These are phyloP conservation scores for Vachellia pachyceras DNA, from an alignment of 306 rosid species.

Conservation along the genomic window DNA sequence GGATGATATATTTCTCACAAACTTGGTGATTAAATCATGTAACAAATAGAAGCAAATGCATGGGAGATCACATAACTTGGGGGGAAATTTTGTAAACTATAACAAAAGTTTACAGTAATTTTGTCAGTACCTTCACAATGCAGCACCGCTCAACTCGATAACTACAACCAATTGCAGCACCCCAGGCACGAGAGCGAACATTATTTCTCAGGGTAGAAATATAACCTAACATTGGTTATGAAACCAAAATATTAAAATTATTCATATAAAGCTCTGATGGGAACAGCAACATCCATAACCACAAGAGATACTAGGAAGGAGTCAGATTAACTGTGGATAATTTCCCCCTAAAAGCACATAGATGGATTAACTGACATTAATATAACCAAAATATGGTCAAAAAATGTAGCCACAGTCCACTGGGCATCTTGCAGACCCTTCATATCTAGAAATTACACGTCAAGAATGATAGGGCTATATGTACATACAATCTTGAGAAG, in stretches of 20 bases:
- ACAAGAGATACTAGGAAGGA: slow-evolving; percentile 13
- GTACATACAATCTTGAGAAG: slow-evolving; percentile 88
- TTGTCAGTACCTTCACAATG: slow-evolving; percentile 78
- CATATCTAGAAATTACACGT: not conserved
- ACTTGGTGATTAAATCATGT: slow-evolving; percentile 17
- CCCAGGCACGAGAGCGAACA: slow-evolving; percentile 99
- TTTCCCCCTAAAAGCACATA: not conserved
- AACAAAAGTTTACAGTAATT: slow-evolving; percentile 27
- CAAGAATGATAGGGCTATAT: slow-evolving; percentile 6
- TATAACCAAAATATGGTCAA: not conserved
- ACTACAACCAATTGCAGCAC: slow-evolving; percentile 98
- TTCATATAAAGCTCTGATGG: slow-evolving; percentile 13
- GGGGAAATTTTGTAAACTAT: slow-evolving; percentile 3
- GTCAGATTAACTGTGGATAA: not conserved
- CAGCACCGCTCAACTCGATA: slow-evolving; percentile 88
- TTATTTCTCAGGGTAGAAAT: slow-evolving; percentile 89
- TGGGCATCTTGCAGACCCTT: slow-evolving; percentile 24
- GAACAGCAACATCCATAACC: slow-evolving; percentile 27
- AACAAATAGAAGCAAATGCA: slow-evolving; percentile 25
- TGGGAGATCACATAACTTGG: slow-evolving; percentile 21
- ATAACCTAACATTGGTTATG: slow-evolving; percentile 64
- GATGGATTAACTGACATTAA: not conserved
- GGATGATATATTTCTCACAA: not conserved
- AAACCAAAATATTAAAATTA: slow-evolving; percentile 26
- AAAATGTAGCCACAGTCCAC: slow-evolving; percentile 21